Evolutionary conservation across 2,329 filamentous ascomycete genomes (phyloP), one percentile per base, ranked within the genome.

Genomic region (Penicillium paneum): DNA sequence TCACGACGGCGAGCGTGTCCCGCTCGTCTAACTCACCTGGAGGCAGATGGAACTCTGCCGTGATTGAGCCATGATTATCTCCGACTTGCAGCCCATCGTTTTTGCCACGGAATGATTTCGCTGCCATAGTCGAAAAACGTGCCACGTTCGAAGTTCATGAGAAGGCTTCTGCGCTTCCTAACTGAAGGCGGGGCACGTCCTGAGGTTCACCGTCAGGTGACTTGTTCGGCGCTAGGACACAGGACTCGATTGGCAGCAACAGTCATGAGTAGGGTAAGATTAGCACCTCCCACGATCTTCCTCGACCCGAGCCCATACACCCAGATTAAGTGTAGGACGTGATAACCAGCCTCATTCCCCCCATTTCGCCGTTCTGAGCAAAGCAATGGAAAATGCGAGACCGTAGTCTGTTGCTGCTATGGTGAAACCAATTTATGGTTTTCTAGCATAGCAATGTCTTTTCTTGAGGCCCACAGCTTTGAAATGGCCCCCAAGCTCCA

Each of bases 271-370:
- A 8, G 8, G 8, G 26, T 26, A 5, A 8, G 5, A 40, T 10
- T 41, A 19, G 13, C 31, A 46, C 24, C 35, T 42, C 28, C 32
- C 17, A 32, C 36, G 48, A 35, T 36, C 17, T 28, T 36, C 34
- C 47, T 52, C 49, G 43, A 29, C 43, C 50, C 29, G 17, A 40
- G 17, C 49, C 41, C 46, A 41, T 40, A 46, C 12, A 40, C 21
- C 21, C 40, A 52, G 41, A 31, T 39, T 6, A 47, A 36, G 44
- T 34, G 32, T 13, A 38, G 44, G 34, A 47, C 3, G 45, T 35
- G 24, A 44, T 44, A 48, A 28, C 11, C 24, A 48, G 45, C 45
- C 24, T 19, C 40, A 3, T 48, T 15, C 45, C 45, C 6, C 32
- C 0, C 1, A n/a, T 3, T 44, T 26, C 1, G 7, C 39, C 28